Evolutionary conservation across 345 rosid species (phyloP), one percentile per base, ranked within the genome.

Genomic region (Microthlaspi erraticum): DNA sequence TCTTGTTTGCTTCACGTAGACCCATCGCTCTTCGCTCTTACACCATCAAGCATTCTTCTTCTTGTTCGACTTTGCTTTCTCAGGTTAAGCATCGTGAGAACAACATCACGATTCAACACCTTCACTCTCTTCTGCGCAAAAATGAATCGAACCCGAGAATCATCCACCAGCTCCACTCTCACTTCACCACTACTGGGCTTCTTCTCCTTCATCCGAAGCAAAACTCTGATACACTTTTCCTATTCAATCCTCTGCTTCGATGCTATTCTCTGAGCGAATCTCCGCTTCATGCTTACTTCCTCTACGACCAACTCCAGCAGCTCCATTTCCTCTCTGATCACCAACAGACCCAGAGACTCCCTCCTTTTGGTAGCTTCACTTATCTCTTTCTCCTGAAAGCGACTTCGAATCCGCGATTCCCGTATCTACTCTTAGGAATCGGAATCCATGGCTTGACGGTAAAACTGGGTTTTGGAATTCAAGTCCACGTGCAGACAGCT

Each of bases 401-500:
- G 46, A 58, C 82, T 57, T 81, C 82, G 20, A 66, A 70, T 72
- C 57, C 82, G 26, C 64, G 72, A 55, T 61, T 63, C 44, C 66
- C 61, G 1, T 73, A 5, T 51, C 31, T 17, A 17, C 50, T 50
- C 43, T 29, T 79, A 43, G 96, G 97, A 9, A 76, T 56, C 64
- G 89, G 86, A 83, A 62, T 87, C 42, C 97, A 88, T 59, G 82
- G 83, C 14, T 68, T 82, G 54, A 79, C 78, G n/a, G 7, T 80
- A 38, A 88, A 88, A 77, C 71, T 77, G 73, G 96, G 98, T 66
- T 87, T 87, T 59, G 82, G 46, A 8, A 57, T 16, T 64, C 83
- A 93, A 70, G 85, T 87, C 46, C 86, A 90, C 56, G 92, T 93
- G 13, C 86, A 84, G 57, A 90, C 97, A 61, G 84, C 86, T 63